These are phyloP conservation scores for Erythrophleum fordii DNA, from an alignment of 306 rosid species.

Conservation along the genomic window DNA sequence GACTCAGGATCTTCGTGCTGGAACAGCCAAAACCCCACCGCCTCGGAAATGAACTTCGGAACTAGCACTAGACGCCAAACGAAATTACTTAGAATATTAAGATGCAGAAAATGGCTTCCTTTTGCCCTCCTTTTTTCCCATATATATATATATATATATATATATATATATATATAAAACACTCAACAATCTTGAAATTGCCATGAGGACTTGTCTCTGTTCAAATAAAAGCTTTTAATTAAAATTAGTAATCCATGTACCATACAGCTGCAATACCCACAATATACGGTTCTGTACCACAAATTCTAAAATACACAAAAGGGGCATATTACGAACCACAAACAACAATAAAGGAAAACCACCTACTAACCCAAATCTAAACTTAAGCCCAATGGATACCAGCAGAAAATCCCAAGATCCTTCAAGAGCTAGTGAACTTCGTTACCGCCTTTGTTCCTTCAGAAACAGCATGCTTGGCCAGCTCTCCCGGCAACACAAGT, in stretches of 20 bases:
- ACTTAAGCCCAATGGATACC: not conserved
- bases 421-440: constrained; percentile 55
- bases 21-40: not conserved
- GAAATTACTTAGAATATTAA: no score
- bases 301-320: not conserved
- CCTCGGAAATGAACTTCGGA: not conserved
- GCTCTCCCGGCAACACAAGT: constrained; percentile 55
- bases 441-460: constrained; percentile 69
- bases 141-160: no score
- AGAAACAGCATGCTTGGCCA: constrained; percentile 62
- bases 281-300: not conserved
- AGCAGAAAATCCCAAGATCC: not conserved
- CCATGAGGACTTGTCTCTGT: no score
- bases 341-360: not conserved
- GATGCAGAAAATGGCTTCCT: no score
- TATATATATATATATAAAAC: no score
- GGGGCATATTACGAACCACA: not conserved
- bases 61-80: not conserved
- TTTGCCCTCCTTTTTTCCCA: no score
- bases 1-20: not conserved
- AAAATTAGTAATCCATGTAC: not conserved
- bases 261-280: not conserved
- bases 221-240: not conserved
- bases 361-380: not conserved
- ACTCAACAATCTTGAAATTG: no score